Conservation (phyloP, 768 basidiomycete genomes). For the Crassisporium funariophilum region DNA sequence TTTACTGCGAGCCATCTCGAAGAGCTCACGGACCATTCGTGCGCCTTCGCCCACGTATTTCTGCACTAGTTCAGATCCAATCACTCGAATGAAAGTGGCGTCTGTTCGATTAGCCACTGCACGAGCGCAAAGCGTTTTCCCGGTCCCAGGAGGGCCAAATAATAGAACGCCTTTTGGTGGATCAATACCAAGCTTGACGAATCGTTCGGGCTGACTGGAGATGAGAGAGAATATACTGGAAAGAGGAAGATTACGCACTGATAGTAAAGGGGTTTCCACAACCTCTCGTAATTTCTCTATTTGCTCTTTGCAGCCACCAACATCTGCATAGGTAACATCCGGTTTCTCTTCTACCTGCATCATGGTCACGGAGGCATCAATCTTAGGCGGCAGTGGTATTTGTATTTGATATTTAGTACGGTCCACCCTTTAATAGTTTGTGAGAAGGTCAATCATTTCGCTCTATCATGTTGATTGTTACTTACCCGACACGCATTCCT, state of each 20-base stretch:
- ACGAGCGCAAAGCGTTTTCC: constrained; percentile 97
- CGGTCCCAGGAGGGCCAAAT: constrained; percentile 96
- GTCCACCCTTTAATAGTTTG: constrained; percentile 66
- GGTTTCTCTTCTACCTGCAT: constrained; percentile 99
- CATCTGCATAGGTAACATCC: constrained; percentile 95
- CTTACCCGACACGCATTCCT: constrained; percentile 99
- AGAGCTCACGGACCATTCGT: constrained; percentile 96
- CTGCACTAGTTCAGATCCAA: constrained; percentile 99
- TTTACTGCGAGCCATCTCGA: constrained; percentile 98
- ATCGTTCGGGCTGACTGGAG: constrained; percentile 87
- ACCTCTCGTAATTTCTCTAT: constrained; percentile 99
- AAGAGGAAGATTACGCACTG: constrained; percentile 52
- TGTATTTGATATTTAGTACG: constrained; percentile 98
- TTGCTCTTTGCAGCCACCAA: constrained; percentile 99
- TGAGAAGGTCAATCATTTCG: constrained; percentile 3
- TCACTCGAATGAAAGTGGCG: constrained; percentile 98
- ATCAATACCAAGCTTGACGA: constrained; percentile 97
- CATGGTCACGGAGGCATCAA: constrained; percentile 99
- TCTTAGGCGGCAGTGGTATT: constrained; percentile 97
- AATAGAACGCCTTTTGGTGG: constrained; percentile 97
- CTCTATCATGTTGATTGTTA: constrained; percentile 10
- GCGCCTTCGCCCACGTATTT: constrained; percentile 99
- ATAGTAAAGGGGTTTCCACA: constrained; percentile 93
- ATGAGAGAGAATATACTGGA: constrained; percentile 15
- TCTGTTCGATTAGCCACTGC: constrained; percentile 99